phyloP scores from a whole-genome alignment of 495 filamentous ascomycete species.

The Penicillium maclennaniae region DNA sequence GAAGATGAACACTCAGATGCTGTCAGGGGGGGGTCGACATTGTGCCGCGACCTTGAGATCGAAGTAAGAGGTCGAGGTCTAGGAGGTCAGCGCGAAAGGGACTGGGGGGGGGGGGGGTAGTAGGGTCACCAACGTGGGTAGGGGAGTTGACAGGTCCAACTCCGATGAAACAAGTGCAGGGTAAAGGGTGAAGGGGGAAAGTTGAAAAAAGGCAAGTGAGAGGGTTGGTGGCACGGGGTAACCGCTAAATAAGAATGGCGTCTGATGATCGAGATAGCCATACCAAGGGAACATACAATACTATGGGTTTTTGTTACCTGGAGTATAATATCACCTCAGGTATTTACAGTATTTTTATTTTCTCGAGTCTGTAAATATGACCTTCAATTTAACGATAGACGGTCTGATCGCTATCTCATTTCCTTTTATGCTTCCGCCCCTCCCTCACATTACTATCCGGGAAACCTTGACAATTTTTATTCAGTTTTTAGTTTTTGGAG shows the following conservation, averaged over 20 bases:
- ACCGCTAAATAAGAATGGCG: conserved; percentile 31
- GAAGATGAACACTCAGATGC: conserved; percentile 38
- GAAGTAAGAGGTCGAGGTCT: conserved; percentile 16
- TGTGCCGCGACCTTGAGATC: conserved; percentile 29
- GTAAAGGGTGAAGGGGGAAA: conserved; percentile 6
- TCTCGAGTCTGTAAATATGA: background rate
- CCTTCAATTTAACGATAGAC: background rate
- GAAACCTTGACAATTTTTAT: background rate
- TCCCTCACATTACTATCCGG: background rate
- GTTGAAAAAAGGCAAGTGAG: conserved; percentile 5
- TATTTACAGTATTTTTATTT: conserved; percentile 1
- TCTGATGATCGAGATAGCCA: conserved; percentile 18
- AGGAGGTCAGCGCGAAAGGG: conserved; percentile 11
- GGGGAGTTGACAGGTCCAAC: conserved; percentile 6
- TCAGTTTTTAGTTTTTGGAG: too few relatives aligned
- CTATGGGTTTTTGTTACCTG: background rate
- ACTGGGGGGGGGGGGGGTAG: background rate
- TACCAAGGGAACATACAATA: background rate
- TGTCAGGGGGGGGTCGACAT: conserved; percentile 37
- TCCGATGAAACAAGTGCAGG: background rate
- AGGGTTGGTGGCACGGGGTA: conserved; percentile 25
- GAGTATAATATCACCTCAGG: background rate
- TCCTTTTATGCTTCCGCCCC: background rate
- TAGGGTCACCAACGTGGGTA: conserved; percentile 2
- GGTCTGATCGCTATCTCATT: conserved; percentile 8